phyloP scores from a whole-genome alignment of 202 grass and related monocot genomes.

The Carex arenaria region DNA sequence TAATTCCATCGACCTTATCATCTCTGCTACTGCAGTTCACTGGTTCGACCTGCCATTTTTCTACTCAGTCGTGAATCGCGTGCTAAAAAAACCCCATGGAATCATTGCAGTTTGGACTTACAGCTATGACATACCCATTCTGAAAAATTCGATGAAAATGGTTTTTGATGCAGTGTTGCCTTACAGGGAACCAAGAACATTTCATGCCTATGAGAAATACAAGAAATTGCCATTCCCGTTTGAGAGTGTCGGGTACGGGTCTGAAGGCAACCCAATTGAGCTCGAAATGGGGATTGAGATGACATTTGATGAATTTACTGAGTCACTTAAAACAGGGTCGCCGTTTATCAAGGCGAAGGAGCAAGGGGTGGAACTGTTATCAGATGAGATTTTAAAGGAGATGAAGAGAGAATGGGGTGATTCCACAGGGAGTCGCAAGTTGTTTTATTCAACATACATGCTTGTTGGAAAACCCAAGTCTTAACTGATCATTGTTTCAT shows the following conservation, averaged over 20 bases:
- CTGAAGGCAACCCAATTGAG: slow-evolving; percentile 43
- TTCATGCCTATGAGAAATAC: slow-evolving; percentile 47
- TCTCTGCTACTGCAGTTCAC: slow-evolving; percentile 55
- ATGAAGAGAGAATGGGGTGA: slow-evolving; percentile 48
- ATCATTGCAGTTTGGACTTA: slow-evolving; percentile 57
- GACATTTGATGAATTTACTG: slow-evolving; percentile 42
- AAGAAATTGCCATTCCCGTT: slow-evolving; percentile 63
- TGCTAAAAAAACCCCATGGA: slow-evolving; percentile 53
- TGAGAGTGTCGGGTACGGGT: slow-evolving; percentile 50
- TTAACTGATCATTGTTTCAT: neutral
- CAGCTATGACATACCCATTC: slow-evolving; percentile 44
- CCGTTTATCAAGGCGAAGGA: slow-evolving; percentile 46
- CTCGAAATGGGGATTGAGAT: slow-evolving; percentile 55
- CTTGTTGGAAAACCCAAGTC: slow-evolving; percentile 51
- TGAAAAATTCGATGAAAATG: slow-evolving; percentile 35
- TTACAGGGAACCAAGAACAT: slow-evolving; percentile 41
- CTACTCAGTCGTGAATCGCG: slow-evolving; percentile 55
- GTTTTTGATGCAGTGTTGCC: slow-evolving; percentile 30
- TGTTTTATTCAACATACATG: slow-evolving; percentile 66
- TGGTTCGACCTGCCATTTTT: slow-evolving; percentile 61
- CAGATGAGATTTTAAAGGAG: slow-evolving; percentile 39
- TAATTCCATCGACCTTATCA: slow-evolving; percentile 52
- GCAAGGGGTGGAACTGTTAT: slow-evolving; percentile 57
- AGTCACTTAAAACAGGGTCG: slow-evolving; percentile 38
- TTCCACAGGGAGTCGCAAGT: slow-evolving; percentile 26